Conservation (phyloP, 768 basidiomycete species). For the Saitozyma sp. region DNA sequence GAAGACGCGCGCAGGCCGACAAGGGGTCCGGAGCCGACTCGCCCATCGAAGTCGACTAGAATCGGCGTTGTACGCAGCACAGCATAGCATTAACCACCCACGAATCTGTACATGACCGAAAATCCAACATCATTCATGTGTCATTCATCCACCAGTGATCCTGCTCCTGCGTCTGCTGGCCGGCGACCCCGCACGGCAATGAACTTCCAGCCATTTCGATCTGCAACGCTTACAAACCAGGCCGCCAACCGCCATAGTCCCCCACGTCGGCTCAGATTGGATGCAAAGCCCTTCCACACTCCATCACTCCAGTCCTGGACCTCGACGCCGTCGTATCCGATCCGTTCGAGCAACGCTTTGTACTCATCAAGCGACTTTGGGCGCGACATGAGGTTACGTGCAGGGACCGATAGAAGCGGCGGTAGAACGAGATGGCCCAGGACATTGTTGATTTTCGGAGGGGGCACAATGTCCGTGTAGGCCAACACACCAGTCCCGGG, state of each 20-base stretch:
- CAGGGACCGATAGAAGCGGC: constrained; percentile 26
- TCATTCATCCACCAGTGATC: constrained; percentile 13
- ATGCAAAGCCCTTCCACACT: constrained; percentile 32
- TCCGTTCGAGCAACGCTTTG: constrained; percentile 12
- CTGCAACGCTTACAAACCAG: constrained; percentile 10
- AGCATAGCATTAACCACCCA: too few species aligned
- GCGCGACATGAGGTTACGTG: constrained; percentile 22
- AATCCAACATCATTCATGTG: not conserved
- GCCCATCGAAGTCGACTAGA: constrained; percentile 38
- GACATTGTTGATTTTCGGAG: constrained; percentile 9
- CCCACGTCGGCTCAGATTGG: constrained; percentile 18
- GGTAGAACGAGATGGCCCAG: constrained; percentile 26
- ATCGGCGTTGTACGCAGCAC: too few species aligned
- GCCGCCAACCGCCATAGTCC: constrained; percentile 24
- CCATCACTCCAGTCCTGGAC: constrained; percentile 39
- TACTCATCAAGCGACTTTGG: constrained; percentile 20
- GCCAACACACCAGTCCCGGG: constrained; percentile 26
- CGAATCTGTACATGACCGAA: too few species aligned
- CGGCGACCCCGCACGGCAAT: constrained; percentile 31
- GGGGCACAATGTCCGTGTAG: constrained; percentile 43
- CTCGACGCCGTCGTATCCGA: constrained; percentile 27
- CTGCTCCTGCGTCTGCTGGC: constrained; percentile 22
- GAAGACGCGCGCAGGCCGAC: constrained; percentile 13
- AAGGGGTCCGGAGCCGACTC: constrained; percentile 23
- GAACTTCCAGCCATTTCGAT: constrained; percentile 34